Percentiles rank a stretch among this genome's conserved stretches.
Evolutionary conservation across 805 yeast genomes (phyloP).

Genomic region (Candida namnaoensis): DNA sequence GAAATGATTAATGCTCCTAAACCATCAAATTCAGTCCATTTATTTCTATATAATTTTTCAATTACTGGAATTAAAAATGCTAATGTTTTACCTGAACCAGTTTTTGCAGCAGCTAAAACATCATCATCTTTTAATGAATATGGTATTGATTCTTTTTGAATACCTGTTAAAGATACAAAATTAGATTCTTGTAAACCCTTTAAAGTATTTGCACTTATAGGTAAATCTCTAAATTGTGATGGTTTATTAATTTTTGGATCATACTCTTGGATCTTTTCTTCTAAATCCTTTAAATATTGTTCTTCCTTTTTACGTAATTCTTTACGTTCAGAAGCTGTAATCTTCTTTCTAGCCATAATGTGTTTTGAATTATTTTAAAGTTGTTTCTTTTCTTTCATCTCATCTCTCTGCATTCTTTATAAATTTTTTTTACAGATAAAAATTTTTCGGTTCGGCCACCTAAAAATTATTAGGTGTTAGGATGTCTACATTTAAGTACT

Average conservation of each 20-base stretch:
- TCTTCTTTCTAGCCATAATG: conserved; percentile 28
- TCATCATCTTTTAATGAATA: conserved; percentile 74
- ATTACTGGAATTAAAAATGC: conserved; percentile 81
- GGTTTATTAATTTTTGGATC: conserved; percentile 32
- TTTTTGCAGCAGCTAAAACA: conserved; percentile 92
- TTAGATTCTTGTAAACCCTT: conserved; percentile 75
- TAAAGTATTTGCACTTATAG: conserved; percentile 54
- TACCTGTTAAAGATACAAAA: conserved; percentile 74
- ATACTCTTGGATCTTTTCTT: conserved; percentile 41
- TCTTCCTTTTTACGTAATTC: conserved; percentile 26
- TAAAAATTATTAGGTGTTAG: too few relatives aligned
- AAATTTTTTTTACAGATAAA: too few relatives aligned
- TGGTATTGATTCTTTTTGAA: conserved; percentile 76
- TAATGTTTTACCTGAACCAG: conserved; percentile 94
- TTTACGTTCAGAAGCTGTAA: conserved; percentile 26
- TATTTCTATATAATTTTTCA: conserved; percentile 49
- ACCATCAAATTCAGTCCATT: conserved; percentile 24
- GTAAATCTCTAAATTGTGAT: conserved; percentile 66
- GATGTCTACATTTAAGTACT: too few relatives aligned
- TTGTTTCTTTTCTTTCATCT: neutral
- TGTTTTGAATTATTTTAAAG: neutral
- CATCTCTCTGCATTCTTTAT: neutral
- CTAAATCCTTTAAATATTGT: conserved; percentile 32
- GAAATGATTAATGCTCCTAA: conserved; percentile 70
- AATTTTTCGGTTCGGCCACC: neutral